Evolutionary conservation across 73 alveolate species (phyloP), one percentile per base, ranked within the genome.

Genomic region (Symbiodinium natans): DNA sequence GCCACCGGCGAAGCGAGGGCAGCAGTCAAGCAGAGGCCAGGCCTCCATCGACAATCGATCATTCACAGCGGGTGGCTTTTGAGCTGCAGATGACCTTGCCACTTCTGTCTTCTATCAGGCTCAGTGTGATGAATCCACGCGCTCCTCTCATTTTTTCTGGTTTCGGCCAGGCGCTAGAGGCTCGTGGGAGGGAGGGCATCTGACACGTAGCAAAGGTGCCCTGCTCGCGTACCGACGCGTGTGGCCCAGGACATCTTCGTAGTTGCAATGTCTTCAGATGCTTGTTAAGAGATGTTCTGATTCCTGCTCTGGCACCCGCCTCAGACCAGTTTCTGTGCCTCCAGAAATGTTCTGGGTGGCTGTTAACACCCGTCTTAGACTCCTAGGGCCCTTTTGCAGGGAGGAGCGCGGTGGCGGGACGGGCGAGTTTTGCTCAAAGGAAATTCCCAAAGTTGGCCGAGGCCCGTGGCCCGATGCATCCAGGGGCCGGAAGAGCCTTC

Each of bases 1-100:
- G 96, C 48, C 75, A 56, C 31, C 86, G 96, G 52, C 88, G 96
- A 73, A 90, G 88, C 77, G 96, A 71, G 87, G 87, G 33, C 80
- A 29, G 71, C 71, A 15, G 71, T 29, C 80, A 63, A 29, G 75
- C 33, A 25, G 80, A 63, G 80, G 80, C 59, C 59, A 6, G 13
- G 13, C 59, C 13, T 13, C 59, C 59, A 13, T 27, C 17, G 38
- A n/a, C 38, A 63, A 63, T 5, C 74, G 15, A 56, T 5, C 33
- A 19, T 19, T 4, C 25, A 56, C 23, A 23, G 31, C 27, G 71
- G 71, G 31, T 21, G n/a, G n/a, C n/a, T n/a, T n/a, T n/a, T n/a
- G n/a, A n/a, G n/a, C n/a, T 46, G 6, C 13, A 46, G 59, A 6
- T 13, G 59, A 46, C 21, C 59, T 6, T 46, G 59, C 59, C 59